Evolutionary conservation across 306 rosid species (phyloP).

Genomic region (Malus sieversii): DNA sequence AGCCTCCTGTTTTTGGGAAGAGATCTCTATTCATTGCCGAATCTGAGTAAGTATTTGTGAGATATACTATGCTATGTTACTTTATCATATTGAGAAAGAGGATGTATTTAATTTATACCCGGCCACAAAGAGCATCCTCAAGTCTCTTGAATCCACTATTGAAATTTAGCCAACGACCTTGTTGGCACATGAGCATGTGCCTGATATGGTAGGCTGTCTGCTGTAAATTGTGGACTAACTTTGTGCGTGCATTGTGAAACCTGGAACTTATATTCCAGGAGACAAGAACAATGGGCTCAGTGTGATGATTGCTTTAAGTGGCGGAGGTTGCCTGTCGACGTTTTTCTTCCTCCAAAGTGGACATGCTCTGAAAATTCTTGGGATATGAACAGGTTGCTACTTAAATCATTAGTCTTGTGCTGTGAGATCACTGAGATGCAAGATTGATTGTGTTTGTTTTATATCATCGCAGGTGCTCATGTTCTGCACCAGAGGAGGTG

Average conservation of each 20-base stretch:
- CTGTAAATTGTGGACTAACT: neutral
- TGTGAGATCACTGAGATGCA: constrained; percentile 1
- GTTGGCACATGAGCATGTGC: neutral
- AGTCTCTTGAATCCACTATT: neutral
- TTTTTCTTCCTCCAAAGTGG: constrained; percentile 96
- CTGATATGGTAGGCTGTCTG: neutral
- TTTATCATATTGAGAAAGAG: neutral
- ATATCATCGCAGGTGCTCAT: constrained; percentile 39
- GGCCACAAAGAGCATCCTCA: neutral
- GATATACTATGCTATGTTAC: neutral
- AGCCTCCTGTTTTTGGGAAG: constrained; percentile 95
- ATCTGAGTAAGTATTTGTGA: constrained; percentile 56
- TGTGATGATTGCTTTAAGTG: constrained; percentile 94
- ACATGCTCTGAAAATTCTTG: constrained; percentile 73
- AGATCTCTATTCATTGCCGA: constrained; percentile 62
- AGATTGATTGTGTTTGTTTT: constrained; percentile 15
- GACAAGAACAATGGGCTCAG: constrained; percentile 85
- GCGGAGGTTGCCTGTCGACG: constrained; percentile 77
- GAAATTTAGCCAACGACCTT: neutral
- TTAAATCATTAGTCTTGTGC: constrained; percentile 7
- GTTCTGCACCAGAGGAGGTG: constrained; percentile 66
- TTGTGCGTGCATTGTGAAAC: neutral
- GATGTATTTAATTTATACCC: neutral
- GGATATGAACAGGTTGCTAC: constrained; percentile 74
- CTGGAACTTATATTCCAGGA: constrained; percentile 40